These are phyloP conservation scores for Candida broadrunensis DNA, from an alignment of 805 yeast genomes.

Conservation along the genomic window DNA sequence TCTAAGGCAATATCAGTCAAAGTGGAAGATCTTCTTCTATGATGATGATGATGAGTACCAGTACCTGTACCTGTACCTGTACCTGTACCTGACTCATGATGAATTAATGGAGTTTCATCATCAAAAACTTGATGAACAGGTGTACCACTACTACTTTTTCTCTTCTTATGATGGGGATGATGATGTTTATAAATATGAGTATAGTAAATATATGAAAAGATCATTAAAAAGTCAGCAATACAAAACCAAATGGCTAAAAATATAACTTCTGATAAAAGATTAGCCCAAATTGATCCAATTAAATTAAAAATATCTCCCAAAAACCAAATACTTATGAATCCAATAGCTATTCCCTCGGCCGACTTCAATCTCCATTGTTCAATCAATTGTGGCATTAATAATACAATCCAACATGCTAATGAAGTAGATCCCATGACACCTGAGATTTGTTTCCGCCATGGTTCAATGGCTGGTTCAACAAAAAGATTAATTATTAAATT, in stretches of 20 bases:
- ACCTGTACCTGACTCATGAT: conserved; percentile 4
- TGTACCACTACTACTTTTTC: conserved; percentile 1
- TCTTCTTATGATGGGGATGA: conserved; percentile 17
- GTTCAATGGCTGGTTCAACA: background rate
- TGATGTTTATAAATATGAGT: conserved; percentile 41
- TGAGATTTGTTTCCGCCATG: conserved; percentile 33
- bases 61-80: background rate
- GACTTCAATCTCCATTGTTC: conserved; percentile 77
- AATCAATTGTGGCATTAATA: conserved; percentile 71
- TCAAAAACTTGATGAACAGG: background rate
- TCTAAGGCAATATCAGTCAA: conserved; percentile 48
- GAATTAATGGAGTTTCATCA: background rate
- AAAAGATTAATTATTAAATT: too few species aligned
- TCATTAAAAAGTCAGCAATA: conserved; percentile 61
- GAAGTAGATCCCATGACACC: conserved; percentile 69
- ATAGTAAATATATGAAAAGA: conserved; percentile 59
- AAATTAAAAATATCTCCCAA: conserved; percentile 70
- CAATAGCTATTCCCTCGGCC: conserved; percentile 73
- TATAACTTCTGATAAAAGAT: conserved; percentile 64
- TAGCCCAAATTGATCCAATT: conserved; percentile 68
- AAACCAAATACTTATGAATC: conserved; percentile 67
- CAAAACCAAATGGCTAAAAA: conserved; percentile 76
- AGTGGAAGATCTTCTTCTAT: conserved; percentile 50
- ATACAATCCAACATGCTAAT: conserved; percentile 76
- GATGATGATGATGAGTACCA: conserved; percentile 28